Conservation (phyloP, 306 rosid species). For the Canavalia gladiata region DNA sequence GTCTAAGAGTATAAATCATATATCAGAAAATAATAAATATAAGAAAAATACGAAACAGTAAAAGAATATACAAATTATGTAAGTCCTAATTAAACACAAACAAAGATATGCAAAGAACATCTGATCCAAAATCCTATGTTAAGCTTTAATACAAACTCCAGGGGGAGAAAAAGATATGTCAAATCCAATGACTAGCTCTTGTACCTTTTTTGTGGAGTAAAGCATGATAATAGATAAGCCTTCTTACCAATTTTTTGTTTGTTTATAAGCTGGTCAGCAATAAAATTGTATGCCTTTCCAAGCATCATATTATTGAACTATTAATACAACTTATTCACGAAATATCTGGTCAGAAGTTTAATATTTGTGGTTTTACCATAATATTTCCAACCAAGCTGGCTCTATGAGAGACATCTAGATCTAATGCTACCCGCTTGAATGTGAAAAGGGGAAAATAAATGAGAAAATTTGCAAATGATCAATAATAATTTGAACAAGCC, state of each 20-base stretch:
- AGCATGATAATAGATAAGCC: not conserved
- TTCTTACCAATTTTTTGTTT: not conserved
- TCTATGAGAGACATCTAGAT: slow-evolving; percentile 34
- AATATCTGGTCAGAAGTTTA: not conserved
- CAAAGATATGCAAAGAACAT: not conserved
- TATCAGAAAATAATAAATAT: slow-evolving; percentile 25
- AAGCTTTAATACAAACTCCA: slow-evolving; percentile 1
- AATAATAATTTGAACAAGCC: slow-evolving; percentile 27
- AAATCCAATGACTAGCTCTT: not conserved
- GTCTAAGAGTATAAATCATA: slow-evolving; percentile 64
- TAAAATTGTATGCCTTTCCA: slow-evolving; percentile 4
- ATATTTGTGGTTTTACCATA: slow-evolving; percentile 32
- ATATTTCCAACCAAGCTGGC: not conserved
- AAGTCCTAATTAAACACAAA: slow-evolving; percentile 36
- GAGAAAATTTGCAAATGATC: slow-evolving; percentile 15
- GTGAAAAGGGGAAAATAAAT: not conserved
- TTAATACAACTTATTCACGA: not conserved
- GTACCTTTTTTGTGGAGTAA: not conserved
- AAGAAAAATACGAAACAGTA: slow-evolving; percentile 26
- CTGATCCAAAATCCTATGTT: slow-evolving; percentile 18
- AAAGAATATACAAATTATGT: slow-evolving; percentile 15
- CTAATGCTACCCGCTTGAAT: not conserved
- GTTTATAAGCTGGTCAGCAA: slow-evolving; percentile 13
- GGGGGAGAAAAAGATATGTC: not conserved
- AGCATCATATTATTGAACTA: not conserved